phyloP scores from a whole-genome alignment of 2,329 filamentous ascomycete genomes.

The Fusarium tanahbumbuense region DNA sequence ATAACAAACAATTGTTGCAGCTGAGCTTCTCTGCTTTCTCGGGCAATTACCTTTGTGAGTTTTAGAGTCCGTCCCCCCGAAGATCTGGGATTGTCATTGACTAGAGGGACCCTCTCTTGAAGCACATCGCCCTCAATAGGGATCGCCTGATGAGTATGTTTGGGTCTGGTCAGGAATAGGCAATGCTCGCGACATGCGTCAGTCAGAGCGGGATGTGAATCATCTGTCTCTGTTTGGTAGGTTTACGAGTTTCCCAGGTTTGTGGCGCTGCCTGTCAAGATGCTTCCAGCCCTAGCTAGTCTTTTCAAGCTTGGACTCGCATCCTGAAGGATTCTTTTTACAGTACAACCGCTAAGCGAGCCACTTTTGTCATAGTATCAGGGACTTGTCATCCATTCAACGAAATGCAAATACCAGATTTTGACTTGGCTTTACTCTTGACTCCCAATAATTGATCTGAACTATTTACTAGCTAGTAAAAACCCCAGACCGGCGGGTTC shows the following conservation, averaged over 20 bases:
- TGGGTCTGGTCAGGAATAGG: slow-evolving; percentile 1
- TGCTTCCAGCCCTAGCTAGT: slow-evolving; percentile 28
- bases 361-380: not conserved
- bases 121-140: slow-evolving; percentile 32
- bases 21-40: no score
- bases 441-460: not conserved
- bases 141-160: slow-evolving; percentile 27
- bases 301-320: not conserved
- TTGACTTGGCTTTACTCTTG: not conserved
- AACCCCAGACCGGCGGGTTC: slow-evolving; percentile 3
- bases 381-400: not conserved
- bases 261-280: slow-evolving; percentile 31
- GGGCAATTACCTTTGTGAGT: not conserved
- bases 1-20: not conserved
- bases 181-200: slow-evolving; percentile 21
- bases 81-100: slow-evolving; percentile 13
- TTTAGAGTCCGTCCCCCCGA: not conserved
- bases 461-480: not conserved
- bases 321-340: slow-evolving; percentile 25
- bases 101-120: slow-evolving; percentile 23
- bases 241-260: slow-evolving; percentile 9
- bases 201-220: not conserved
- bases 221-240: slow-evolving; percentile 18
- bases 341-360: slow-evolving; percentile 4
- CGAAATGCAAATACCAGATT: slow-evolving; percentile 16